phyloP scores from a whole-genome alignment of 768 basidiomycete species.

The Pisolithus tinctorius region DNA sequence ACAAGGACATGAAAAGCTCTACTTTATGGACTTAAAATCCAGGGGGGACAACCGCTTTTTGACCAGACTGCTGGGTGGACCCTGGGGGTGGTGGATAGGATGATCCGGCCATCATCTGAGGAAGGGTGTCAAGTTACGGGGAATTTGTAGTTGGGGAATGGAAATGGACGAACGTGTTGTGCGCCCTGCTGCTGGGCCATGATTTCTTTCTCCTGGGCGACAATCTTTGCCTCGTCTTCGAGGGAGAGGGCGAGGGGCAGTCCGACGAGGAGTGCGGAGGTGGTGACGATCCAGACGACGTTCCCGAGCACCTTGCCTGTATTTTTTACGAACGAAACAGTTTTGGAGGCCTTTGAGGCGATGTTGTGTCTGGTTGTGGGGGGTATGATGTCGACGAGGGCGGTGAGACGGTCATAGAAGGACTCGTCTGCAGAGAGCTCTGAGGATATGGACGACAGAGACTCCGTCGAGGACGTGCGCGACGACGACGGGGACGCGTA shows the following conservation, averaged over 20 bases:
- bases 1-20: constrained; percentile 1
- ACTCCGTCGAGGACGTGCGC: constrained; percentile 58
- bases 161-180: constrained; percentile 60
- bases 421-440: constrained; percentile 73
- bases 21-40: constrained; percentile 53
- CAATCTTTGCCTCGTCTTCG: constrained; percentile 94
- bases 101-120: constrained; percentile 64
- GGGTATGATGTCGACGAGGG: constrained; percentile 93
- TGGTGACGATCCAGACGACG: constrained; percentile 91
- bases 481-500: constrained; percentile 74
- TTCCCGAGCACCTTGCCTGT: constrained; percentile 74
- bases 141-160: constrained; percentile 1
- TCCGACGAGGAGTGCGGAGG: constrained; percentile 88
- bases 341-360: constrained; percentile 49
- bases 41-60: constrained; percentile 68
- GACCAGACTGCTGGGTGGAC: constrained; percentile 24
- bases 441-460: constrained; percentile 76
- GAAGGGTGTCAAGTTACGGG: constrained; percentile 6
- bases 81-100: constrained; percentile 48
- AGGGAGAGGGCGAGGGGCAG: constrained; percentile 88
- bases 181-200: constrained; percentile 89
- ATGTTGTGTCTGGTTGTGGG: constrained; percentile 82
- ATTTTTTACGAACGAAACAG: constrained; percentile 59
- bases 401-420: constrained; percentile 77
- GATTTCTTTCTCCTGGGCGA: constrained; percentile 92